Evolutionary conservation across 2,329 filamentous ascomycete species (phyloP), one percentile per base, ranked within the genome.

Genomic region (Fusarium odoratissimum): DNA sequence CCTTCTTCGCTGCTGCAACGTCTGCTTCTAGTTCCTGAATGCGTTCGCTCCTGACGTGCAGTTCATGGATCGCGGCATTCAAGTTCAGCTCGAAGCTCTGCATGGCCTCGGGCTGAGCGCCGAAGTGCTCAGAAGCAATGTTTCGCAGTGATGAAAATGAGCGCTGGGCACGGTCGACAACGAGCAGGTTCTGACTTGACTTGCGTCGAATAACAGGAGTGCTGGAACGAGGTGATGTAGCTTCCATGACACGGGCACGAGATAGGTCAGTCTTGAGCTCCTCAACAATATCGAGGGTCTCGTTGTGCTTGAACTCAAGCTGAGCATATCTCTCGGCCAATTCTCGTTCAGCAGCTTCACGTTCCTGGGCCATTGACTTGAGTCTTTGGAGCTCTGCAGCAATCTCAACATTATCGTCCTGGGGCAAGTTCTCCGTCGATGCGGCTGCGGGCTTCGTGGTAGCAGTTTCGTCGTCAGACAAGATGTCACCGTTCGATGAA

Each of bases 1-100:
- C 96, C 84, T 95, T 97, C 85, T 94, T 96, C 28, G 95, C 90
- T 8, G 90, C 91, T 31, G 91, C 86, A 63, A 98, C 89, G 75
- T 97, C 95, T 10, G 91, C 91, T 81, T 99, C 96, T 19, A 99
- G 86, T 76, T 95, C 91, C 78, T 97, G 93, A 59, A 98, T 95
- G 33, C 95, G 91, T 80, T 98, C 95, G 42, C 95, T 95, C 45
- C 95, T 91, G 14, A 88, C 88, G 73, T 97, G 93, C 38, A 99
- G 86, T 80, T 99, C 96, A 76, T 96, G 93, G 91, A 98, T 95
- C 64, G 95, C 94, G 4, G 94, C 89, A 78, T 96, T 96, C 45
- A 99, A 85, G 79, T 97, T 97, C 52, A 96, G 85, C 80, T 98
- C 96, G 77, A 98, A 98, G 79, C 91, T 95, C 77, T 97, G 94